phyloP scores from a whole-genome alignment of 208 protist species.

The Trypanosoma congolense region DNA sequence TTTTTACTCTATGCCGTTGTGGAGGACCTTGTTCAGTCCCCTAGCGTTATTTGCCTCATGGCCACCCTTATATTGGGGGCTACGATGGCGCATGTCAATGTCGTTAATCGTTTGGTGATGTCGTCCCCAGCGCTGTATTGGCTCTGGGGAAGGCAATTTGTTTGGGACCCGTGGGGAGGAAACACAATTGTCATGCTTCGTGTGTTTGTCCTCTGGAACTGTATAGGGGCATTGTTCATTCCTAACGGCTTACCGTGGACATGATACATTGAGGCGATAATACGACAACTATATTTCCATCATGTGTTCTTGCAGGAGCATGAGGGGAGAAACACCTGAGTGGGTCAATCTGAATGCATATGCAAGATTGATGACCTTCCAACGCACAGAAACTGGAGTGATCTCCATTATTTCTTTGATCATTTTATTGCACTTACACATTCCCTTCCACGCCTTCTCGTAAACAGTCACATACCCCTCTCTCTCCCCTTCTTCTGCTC shows the following conservation, averaged over 20 bases:
- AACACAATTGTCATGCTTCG: conserved; percentile 36
- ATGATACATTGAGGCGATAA: conserved; percentile 22
- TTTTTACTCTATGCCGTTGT: conserved; percentile 4
- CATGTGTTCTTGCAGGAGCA: no score
- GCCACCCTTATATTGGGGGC: conserved; percentile 38
- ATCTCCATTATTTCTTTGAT: no score
- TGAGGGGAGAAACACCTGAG: no score
- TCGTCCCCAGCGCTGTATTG: conserved; percentile 63
- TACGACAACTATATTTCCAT: conserved; percentile 11
- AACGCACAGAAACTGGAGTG: no score
- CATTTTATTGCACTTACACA: no score
- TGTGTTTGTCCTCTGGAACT: conserved; percentile 45
- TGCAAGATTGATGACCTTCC: no score
- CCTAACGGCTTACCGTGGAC: conserved; percentile 79
- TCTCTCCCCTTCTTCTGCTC: no score
- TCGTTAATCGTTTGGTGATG: conserved; percentile 72
- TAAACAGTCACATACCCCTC: no score
- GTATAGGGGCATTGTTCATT: conserved; percentile 57
- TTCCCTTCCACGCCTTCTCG: no score
- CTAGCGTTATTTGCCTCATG: conserved; percentile 47
- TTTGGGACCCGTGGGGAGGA: conserved; percentile 21
- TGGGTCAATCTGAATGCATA: no score
- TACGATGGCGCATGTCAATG: conserved; percentile 71
- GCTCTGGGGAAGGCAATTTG: conserved; percentile 45
- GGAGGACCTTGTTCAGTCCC: conserved; percentile 34